Conservation (phyloP, 108 stramenopile species). For the Parietichytrium sp. region DNA sequence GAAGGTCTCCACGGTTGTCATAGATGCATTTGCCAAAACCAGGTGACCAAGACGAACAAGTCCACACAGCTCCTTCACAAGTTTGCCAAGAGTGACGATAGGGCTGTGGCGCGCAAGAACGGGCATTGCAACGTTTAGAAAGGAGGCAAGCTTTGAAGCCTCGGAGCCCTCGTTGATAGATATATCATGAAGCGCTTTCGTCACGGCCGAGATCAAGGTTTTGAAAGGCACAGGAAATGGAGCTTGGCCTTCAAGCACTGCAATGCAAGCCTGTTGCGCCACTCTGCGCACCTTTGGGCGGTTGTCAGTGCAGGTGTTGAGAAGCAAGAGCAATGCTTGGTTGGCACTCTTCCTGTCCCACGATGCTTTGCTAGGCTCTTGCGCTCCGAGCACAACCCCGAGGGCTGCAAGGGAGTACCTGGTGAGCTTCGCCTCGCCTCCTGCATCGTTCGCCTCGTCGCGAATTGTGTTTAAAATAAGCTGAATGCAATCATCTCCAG, state of each 20-base stretch:
- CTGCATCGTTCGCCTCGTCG: background rate
- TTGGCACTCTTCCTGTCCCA: background rate
- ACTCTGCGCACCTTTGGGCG: conserved; percentile 12
- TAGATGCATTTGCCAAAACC: too few species aligned
- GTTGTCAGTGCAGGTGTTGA: background rate
- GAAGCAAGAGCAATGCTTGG: background rate
- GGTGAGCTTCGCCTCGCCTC: background rate
- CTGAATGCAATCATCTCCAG: conserved; percentile 3
- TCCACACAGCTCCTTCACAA: too few species aligned
- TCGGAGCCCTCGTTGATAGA: too few species aligned
- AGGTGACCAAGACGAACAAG: too few species aligned
- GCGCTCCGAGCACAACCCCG: background rate
- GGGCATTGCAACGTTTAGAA: too few species aligned
- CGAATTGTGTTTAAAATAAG: background rate
- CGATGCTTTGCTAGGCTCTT: background rate
- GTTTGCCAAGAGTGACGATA: too few species aligned
- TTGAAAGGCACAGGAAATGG: too few species aligned
- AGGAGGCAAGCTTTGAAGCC: too few species aligned
- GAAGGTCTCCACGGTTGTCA: too few species aligned
- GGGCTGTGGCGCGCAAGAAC: too few species aligned
- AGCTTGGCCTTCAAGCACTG: background rate
- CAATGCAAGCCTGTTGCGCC: background rate
- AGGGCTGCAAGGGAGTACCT: background rate
- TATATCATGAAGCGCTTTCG: too few species aligned
- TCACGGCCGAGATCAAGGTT: too few species aligned